A percentile compares a stretch with the other conserved stretches of the same genome.
These are phyloP conservation scores for Hymenoscyphus infarciens DNA, from an alignment of 2,329 filamentous ascomycete genomes.

Conservation along the genomic window DNA sequence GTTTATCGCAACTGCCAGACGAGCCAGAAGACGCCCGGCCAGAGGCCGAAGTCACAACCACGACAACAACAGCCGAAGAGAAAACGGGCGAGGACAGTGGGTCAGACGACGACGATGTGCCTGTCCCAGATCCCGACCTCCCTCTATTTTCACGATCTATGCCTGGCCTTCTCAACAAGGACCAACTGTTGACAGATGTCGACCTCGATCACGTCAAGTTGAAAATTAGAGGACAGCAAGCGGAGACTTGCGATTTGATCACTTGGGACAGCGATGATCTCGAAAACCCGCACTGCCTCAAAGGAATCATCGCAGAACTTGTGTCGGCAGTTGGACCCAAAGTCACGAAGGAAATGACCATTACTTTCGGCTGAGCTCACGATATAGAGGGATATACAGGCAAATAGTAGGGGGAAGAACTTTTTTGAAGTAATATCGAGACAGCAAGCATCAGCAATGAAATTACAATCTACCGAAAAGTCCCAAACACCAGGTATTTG, in stretches of 20 bases:
- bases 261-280: constrained; percentile 56
- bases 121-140: constrained; percentile 27
- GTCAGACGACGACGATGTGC: constrained; percentile 16
- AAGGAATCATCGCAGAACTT: constrained; percentile 63
- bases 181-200: constrained; percentile 48
- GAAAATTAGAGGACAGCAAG: constrained; percentile 37
- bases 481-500: too few species aligned
- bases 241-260: constrained; percentile 50
- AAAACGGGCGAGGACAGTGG: background rate
- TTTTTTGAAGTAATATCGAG: too few species aligned
- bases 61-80: background rate
- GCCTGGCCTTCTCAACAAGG: constrained; percentile 60
- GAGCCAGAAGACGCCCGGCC: background rate
- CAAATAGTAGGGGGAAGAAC: too few species aligned
- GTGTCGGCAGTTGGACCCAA: constrained; percentile 63
- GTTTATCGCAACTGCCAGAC: constrained; percentile 4
- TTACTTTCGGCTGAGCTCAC: constrained; percentile 47
- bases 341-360: constrained; percentile 51
- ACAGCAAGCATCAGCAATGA: too few species aligned
- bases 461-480: background rate
- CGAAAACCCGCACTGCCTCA: constrained; percentile 49
- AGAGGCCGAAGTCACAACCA: background rate
- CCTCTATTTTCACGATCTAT: constrained; percentile 60
- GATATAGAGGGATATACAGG: background rate
- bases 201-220: constrained; percentile 59